Percentiles rank a stretch among this genome's conserved stretches.
These are phyloP conservation scores for Saccharomyces jurei DNA, from an alignment of 805 yeast genomes.

Conservation along the genomic window DNA sequence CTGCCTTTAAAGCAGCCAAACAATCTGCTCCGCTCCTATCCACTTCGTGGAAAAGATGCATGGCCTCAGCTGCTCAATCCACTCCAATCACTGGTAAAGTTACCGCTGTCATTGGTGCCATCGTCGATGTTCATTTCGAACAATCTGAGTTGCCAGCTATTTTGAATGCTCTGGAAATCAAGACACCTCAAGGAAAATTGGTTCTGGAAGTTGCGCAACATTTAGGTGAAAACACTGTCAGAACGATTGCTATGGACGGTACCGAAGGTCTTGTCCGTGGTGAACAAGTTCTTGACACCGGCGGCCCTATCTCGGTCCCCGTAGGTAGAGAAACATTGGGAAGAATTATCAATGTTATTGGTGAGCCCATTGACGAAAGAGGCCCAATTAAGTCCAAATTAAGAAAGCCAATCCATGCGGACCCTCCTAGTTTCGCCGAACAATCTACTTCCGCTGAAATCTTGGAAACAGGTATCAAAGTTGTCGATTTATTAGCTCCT, in stretches of 20 bases:
- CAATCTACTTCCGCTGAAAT: constrained; percentile 98
- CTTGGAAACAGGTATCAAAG: constrained; percentile 99
- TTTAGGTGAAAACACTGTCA: constrained; percentile 99
- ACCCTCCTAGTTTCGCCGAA: constrained; percentile 91
- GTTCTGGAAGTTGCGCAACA: constrained; percentile 99
- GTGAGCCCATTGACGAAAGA: constrained; percentile 99
- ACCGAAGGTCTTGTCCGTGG: constrained; percentile 99
- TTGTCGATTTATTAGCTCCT: constrained; percentile 97
- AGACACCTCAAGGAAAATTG: constrained; percentile 69
- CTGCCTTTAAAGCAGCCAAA: constrained; percentile 83
- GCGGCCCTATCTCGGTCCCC: constrained; percentile 97
- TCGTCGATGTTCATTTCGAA: constrained; percentile 97
- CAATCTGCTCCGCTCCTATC: constrained; percentile 56
- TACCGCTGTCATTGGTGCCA: constrained; percentile 98
- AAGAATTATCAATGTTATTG: constrained; percentile 94
- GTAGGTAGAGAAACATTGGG: constrained; percentile 99
- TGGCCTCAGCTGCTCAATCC: constrained; percentile 43
- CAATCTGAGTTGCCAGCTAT: constrained; percentile 96
- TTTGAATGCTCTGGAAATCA: constrained; percentile 89
- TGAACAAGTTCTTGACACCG: constrained; percentile 83
- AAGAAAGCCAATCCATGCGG: constrained; percentile 98
- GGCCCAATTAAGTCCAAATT: constrained; percentile 92
- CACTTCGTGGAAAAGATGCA: constrained; percentile 41
- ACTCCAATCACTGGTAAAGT: constrained; percentile 70
- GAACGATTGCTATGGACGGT: constrained; percentile 99